phyloP scores from a whole-genome alignment of 371 early-diverging fungal genomes.

The Haplosporangium sp. region DNA sequence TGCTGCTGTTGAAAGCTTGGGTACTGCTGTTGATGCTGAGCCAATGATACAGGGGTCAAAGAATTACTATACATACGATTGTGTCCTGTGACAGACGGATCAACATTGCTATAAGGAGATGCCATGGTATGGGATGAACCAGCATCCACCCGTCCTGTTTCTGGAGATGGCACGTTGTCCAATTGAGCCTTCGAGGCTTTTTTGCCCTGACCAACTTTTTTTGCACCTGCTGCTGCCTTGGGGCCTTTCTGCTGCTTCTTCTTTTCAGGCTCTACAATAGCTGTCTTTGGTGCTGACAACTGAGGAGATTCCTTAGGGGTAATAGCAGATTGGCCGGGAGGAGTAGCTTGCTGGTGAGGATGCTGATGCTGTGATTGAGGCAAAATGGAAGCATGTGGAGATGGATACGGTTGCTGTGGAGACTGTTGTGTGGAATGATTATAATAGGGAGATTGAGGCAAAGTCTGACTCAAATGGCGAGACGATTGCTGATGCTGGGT shows the following conservation, averaged over 20 bases:
- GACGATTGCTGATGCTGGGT: constrained; percentile 32
- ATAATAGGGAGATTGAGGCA: constrained; percentile 45
- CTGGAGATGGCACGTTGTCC: constrained; percentile 38
- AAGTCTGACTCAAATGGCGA: constrained; percentile 30
- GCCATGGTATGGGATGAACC: constrained; percentile 24
- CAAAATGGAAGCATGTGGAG: constrained; percentile 34
- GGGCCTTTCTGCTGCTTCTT: constrained; percentile 41
- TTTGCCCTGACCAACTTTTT: constrained; percentile 33
- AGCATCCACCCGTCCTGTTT: constrained; percentile 17
- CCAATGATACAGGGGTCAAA: constrained; percentile 34
- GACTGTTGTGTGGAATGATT: constrained; percentile 49
- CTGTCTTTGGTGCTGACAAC: constrained; percentile 36
- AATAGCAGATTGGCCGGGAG: constrained; percentile 42
- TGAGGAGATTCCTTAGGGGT: constrained; percentile 52
- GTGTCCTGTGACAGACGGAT: constrained; percentile 29
- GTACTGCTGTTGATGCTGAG: constrained; percentile 54
- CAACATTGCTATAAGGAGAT: constrained; percentile 28
- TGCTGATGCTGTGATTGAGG: constrained; percentile 46
- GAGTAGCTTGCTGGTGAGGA: constrained; percentile 42
- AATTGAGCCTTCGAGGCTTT: constrained; percentile 26
- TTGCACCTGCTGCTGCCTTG: constrained; percentile 30
- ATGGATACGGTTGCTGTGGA: constrained; percentile 51
- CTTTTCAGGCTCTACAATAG: constrained; percentile 36
- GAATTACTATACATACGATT: constrained; percentile 43
- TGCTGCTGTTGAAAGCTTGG: constrained; percentile 49